Percentiles rank a stretch among this genome's conserved stretches.
phyloP scores from a whole-genome alignment of 352 stramenopile genomes.

The Pythium rhizo-oryzae region DNA sequence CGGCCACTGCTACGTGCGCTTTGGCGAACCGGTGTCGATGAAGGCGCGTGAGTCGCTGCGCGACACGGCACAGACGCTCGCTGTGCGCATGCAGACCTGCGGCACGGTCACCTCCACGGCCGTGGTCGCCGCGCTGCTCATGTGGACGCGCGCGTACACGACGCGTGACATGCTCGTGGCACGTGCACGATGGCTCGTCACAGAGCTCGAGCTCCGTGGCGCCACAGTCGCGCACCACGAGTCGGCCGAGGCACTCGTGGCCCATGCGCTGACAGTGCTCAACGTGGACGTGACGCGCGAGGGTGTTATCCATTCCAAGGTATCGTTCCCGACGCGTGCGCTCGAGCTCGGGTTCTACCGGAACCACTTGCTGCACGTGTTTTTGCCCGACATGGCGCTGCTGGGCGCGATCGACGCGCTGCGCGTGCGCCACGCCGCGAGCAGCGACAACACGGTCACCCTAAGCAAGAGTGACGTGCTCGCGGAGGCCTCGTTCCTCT shows the following conservation, averaged over 20 bases:
- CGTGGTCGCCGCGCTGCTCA: slow-evolving; percentile 70
- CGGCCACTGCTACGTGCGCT: slow-evolving; percentile 85
- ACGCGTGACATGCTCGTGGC: slow-evolving; percentile 62
- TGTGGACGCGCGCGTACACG: slow-evolving; percentile 73
- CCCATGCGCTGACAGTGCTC: slow-evolving; percentile 65
- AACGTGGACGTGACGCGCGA: slow-evolving; percentile 46
- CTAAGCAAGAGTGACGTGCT: slow-evolving; percentile 34
- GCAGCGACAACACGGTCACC: slow-evolving; percentile 25
- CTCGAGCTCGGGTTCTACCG: slow-evolving; percentile 85
- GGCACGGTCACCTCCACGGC: slow-evolving; percentile 79
- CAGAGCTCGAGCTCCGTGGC: slow-evolving; percentile 43
- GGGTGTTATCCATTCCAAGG: slow-evolving; percentile 46
- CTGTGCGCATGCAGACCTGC: slow-evolving; percentile 71
- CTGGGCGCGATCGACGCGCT: slow-evolving; percentile 57
- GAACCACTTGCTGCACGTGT: slow-evolving; percentile 84
- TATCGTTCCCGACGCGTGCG: slow-evolving; percentile 62
- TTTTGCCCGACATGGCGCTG: slow-evolving; percentile 76
- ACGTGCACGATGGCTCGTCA: slow-evolving; percentile 58
- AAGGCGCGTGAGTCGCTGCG: slow-evolving; percentile 49
- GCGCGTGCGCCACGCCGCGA: slow-evolving; percentile 13
- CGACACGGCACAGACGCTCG: slow-evolving; percentile 54
- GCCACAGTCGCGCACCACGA: slow-evolving; percentile 69
- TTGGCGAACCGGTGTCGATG: slow-evolving; percentile 69
- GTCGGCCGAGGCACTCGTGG: slow-evolving; percentile 44
- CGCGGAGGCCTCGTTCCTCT: slow-evolving; percentile 50